Evolutionary conservation across 2,329 filamentous ascomycete species (phyloP).

Genomic region (Hypoxylon sp.): DNA sequence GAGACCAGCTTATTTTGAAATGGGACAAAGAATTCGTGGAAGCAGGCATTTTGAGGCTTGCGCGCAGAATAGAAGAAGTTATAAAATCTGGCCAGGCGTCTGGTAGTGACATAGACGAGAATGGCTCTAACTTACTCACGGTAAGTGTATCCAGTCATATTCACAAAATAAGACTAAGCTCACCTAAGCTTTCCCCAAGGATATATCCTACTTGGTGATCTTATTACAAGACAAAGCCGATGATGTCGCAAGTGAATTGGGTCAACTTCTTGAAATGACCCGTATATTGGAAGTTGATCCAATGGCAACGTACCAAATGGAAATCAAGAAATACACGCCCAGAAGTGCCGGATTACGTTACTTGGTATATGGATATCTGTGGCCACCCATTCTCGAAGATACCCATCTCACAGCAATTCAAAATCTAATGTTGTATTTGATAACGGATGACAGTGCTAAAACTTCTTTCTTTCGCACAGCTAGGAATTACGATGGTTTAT

Average conservation of each 20-base stretch:
- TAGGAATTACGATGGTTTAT: slow-evolving; percentile 5
- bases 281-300: slow-evolving; percentile 6
- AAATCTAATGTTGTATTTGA: not conserved
- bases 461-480: not conserved
- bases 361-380: too few relatives aligned
- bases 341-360: too few relatives aligned
- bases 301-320: not conserved
- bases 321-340: not conserved
- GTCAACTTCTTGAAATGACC: slow-evolving; percentile 3
- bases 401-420: not conserved
- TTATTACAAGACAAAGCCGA: not conserved
- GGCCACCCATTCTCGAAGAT: not conserved
- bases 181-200: not conserved
- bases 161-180: not conserved
- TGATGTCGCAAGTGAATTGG: not conserved
- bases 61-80: slow-evolving; percentile 2
- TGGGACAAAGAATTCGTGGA: not conserved
- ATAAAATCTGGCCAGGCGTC: slow-evolving; percentile 9
- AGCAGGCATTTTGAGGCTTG: not conserved
- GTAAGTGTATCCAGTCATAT: not conserved
- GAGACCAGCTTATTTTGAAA: too few relatives aligned
- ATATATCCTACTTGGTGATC: not conserved
- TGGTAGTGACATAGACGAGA: slow-evolving; percentile 14
- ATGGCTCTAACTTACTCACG: slow-evolving; percentile 12
- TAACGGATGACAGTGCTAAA: not conserved